Percentiles rank a stretch among this genome's conserved stretches.
phyloP scores from a whole-genome alignment of 352 stramenopile genomes.

The Blastocystis sp. region DNA sequence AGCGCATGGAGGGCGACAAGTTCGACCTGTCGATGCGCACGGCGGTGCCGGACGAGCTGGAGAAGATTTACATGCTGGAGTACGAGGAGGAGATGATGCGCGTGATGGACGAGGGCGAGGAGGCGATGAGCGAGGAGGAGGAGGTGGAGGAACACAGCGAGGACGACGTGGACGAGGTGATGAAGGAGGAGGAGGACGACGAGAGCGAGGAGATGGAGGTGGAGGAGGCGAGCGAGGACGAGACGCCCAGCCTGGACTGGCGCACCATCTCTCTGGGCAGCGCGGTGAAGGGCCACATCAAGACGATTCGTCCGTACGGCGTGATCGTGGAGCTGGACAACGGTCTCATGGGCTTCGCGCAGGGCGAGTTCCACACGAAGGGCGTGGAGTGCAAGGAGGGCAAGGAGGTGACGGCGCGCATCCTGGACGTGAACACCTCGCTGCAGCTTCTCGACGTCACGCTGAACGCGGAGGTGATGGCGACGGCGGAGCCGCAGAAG shows the following conservation, averaged over 20 bases:
- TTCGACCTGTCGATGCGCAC: not conserved
- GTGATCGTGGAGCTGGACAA: slow-evolving; percentile 57
- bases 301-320: slow-evolving; percentile 34
- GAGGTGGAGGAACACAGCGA: slow-evolving; percentile 9
- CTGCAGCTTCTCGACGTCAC: slow-evolving; percentile 53
- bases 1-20: not conserved
- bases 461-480: slow-evolving; percentile 23
- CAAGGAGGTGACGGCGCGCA: slow-evolving; percentile 37
- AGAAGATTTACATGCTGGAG: slow-evolving; percentile 20
- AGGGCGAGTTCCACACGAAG: slow-evolving; percentile 36
- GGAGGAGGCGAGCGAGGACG: slow-evolving; percentile 14
- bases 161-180: slow-evolving; percentile 29
- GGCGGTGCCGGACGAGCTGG: not conserved
- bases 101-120: slow-evolving; percentile 9
- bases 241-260: slow-evolving; percentile 19
- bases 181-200: slow-evolving; percentile 10
- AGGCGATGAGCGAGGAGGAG: slow-evolving; percentile 2
- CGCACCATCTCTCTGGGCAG: not conserved
- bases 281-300: not conserved
- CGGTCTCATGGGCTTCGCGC: slow-evolving; percentile 36
- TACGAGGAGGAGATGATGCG: slow-evolving; percentile 29
- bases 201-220: slow-evolving; percentile 28
- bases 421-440: slow-evolving; percentile 56
- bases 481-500: not conserved
- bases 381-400: slow-evolving; percentile 27